phyloP scores from a whole-genome alignment of 2,329 filamentous ascomycete species.

The Pyricularia grisea region DNA sequence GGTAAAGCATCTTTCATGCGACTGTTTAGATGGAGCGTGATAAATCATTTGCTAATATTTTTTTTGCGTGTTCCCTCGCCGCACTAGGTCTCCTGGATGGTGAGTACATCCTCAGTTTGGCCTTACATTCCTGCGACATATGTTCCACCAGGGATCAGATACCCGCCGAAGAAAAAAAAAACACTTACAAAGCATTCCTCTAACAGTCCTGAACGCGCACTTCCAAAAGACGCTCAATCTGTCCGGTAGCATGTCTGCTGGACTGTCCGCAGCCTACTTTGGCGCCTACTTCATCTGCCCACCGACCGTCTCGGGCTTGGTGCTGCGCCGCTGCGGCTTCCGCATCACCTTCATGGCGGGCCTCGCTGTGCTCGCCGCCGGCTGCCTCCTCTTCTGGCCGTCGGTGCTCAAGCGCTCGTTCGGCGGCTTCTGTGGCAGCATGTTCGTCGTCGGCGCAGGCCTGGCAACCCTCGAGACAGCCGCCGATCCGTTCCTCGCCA shows the following conservation, averaged over 20 bases:
- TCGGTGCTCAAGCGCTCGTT: conserved; percentile 44
- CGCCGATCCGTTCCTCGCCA: conserved; percentile 41
- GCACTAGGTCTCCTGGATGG: conserved; percentile 19
- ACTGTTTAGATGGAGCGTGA: too few relatives aligned
- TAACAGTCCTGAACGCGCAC: conserved; percentile 36
- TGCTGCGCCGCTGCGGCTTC: conserved; percentile 57
- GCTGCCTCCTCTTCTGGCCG: conserved; percentile 50
- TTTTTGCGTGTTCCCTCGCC: not conserved
- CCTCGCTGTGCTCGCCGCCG: conserved; percentile 43
- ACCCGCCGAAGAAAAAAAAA: too few relatives aligned
- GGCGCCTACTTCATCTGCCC: conserved; percentile 30
- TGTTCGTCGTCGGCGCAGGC: conserved; percentile 32
- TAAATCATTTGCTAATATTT: not conserved
- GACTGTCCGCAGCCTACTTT: conserved; percentile 42
- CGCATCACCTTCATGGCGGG: conserved; percentile 59
- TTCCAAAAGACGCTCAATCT: conserved; percentile 37
- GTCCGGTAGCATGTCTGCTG: conserved; percentile 31
- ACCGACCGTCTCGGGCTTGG: conserved; percentile 32
- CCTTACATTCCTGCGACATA: not conserved
- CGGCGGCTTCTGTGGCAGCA: conserved; percentile 49
- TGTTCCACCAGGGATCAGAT: not conserved
- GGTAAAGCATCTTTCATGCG: conserved; percentile 1
- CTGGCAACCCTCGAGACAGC: conserved; percentile 46
- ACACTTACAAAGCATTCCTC: not conserved
- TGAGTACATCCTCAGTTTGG: conserved; percentile 2